Evolutionary conservation across 179 eudicot genomes (phyloP), one percentile per base, ranked within the genome.

Genomic region (Beta corolliflora): DNA sequence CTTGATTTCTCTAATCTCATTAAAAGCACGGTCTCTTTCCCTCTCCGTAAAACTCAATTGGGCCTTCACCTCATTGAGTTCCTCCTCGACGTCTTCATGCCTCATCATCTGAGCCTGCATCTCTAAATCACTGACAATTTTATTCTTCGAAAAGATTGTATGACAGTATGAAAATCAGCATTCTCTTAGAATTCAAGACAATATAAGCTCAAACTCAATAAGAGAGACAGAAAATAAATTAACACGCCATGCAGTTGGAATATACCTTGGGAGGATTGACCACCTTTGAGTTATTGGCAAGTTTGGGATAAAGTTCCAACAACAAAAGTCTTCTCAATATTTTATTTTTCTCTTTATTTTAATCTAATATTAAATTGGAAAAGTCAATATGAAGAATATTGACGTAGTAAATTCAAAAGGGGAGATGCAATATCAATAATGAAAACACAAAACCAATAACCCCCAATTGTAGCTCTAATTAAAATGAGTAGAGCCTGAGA

Each of bases 1-100:
- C 77, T 75, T 81, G 68, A 79, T 74, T 53, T 85, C 82, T 36
- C 80, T 68, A 7, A 78, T 13, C 77, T 85, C 84, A 58, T 85
- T 76, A 69, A 73, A 44, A 31, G 75, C 81, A 41, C 61, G 77
- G 60, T 73, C 77, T 77, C 79, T 72, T n/a, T 84, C 84, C 77
- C n/a, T 81, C 76, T 84, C 81, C 0, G 52, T 70, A 1, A 31
- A 59, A 14, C 77, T 69, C 79, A 77, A 60, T 71, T 81, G 84
- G 50, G 79, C 41, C 69, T 81, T 81, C 70, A 84, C 71, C 82
- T 81, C 82, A 67, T 21, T 60, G 77, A 85, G 80, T 74, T 78
- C 82, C 66, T 85, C 87, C 23, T 67, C 73, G 14, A 52, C 36
- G 29, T 84, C 80, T 48, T 80, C 84, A 18, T 68, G 44, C 74